phyloP scores from a whole-genome alignment of 2,329 filamentous ascomycete genomes.

The Cladophialophora carrionii region DNA sequence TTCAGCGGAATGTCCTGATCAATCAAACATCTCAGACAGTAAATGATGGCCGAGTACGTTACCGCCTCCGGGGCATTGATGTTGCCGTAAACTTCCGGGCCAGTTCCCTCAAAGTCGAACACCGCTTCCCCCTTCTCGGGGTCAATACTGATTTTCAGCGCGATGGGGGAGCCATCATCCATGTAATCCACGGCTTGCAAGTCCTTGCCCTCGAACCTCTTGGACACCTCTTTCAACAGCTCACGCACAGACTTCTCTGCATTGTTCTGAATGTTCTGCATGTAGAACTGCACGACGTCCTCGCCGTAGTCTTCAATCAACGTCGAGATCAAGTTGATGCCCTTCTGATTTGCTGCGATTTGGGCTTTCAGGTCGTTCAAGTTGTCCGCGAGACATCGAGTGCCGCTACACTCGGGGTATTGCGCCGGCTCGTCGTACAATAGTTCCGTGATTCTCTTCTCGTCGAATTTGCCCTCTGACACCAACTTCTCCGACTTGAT shows the following conservation, averaged over 20 bases:
- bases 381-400: constrained; percentile 78
- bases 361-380: constrained; percentile 85
- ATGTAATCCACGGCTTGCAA: constrained; percentile 78
- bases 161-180: constrained; percentile 82
- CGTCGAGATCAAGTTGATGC: constrained; percentile 73
- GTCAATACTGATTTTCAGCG: constrained; percentile 74
- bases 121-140: constrained; percentile 72
- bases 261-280: constrained; percentile 79
- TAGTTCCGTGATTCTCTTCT: constrained; percentile 71
- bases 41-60: constrained; percentile 82
- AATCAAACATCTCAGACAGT: constrained; percentile 79
- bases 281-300: constrained; percentile 78
- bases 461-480: constrained; percentile 66
- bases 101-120: constrained; percentile 79
- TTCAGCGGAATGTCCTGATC: constrained; percentile 82
- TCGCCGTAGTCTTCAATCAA: constrained; percentile 79
- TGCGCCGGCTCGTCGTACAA: constrained; percentile 73
- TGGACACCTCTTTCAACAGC: constrained; percentile 72
- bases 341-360: constrained; percentile 83
- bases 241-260: constrained; percentile 75
- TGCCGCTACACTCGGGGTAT: constrained; percentile 75
- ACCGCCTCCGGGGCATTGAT: constrained; percentile 82
- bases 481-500: constrained; percentile 65
- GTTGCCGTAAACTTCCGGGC: constrained; percentile 77
- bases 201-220: constrained; percentile 69